Evolutionary conservation across 2,329 filamentous ascomycete species (phyloP), one percentile per base, ranked within the genome.

Genomic region (Hypoxylon sp.): DNA sequence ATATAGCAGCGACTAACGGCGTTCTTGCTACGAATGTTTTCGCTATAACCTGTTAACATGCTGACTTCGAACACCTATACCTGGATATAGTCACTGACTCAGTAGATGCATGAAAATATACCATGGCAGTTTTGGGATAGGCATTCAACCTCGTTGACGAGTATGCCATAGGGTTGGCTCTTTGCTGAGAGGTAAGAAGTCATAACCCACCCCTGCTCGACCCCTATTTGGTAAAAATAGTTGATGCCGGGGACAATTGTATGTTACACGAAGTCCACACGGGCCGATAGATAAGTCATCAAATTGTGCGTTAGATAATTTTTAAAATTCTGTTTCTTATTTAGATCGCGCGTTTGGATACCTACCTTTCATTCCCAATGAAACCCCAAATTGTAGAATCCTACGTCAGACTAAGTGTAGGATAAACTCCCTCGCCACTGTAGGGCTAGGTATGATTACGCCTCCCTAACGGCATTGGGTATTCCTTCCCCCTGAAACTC

Each of bases 401-500:
- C 56, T 61, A 32, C 56, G 51, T 52, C 49, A 51, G 45, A 55
- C 52, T 52, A 20, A 61, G 46, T 60, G 49, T 64, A 64, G 54
- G 56, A 59, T 57, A 61, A 14, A 51, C 26, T 42, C 30, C 40
- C 40, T 48, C 26, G 45, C 44, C 46, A 61, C 45, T 50, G 22
- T 55, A 46, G 36, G 52, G 52, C 54, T 58, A 45, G 56, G 50
- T 59, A 63, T 28, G 49, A 63, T 30, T 36, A 52, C 49, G 40
- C 57, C 57, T 46, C 54, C 44, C 53, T 49, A 61, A 64, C 40
- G 45, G 56, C 49, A 66, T 64, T 64, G 55, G 51, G 8, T 42
- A 26, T 45, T 64, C 53, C 57, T 61, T 38, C 63, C 40, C 20
- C n/a, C 45, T 66, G 63, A 69, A 69, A 69, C 66, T 45, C 18